These are phyloP conservation scores for Novymonas esmeraldas DNA, from an alignment of 208 protist species.

Conservation along the genomic window DNA sequence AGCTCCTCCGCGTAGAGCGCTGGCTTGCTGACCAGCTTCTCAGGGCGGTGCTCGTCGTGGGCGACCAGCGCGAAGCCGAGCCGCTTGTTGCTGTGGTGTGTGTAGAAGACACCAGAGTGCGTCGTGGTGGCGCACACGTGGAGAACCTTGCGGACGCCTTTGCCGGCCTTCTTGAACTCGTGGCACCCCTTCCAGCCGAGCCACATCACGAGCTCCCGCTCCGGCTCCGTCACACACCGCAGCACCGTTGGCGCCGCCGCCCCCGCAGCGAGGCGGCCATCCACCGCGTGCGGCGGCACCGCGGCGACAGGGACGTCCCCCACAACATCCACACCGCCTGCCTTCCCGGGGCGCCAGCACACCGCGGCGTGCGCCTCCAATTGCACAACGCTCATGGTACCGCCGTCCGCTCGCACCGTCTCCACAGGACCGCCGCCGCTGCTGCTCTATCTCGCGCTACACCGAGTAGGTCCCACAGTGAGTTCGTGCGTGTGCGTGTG, in stretches of 20 bases:
- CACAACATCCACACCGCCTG: constrained; percentile 14
- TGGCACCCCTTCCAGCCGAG: constrained; percentile 15
- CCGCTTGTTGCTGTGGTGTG: constrained; percentile 3
- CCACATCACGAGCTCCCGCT: constrained; percentile 25
- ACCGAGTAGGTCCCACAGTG: no score
- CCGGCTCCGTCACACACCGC: constrained; percentile 23
- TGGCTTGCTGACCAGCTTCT: constrained; percentile 1
- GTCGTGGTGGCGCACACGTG: constrained; percentile 19
- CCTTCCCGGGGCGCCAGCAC: constrained; percentile 23
- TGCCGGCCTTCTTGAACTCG: constrained; percentile 14
- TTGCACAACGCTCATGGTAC: constrained; percentile 13
- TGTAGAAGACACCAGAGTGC: constrained; percentile 26
- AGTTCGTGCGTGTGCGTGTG: no score
- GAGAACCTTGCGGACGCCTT: constrained; percentile 13
- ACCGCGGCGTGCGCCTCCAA: constrained; percentile 24
- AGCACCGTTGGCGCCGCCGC: constrained; percentile 1
- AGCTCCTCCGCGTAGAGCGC: constrained; percentile 8
- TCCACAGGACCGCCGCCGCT: no score
- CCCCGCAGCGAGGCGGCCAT: no score
- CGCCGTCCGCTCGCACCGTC: background rate
- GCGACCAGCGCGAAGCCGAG: constrained; percentile 25
- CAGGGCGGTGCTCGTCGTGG: background rate
- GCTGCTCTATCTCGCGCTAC: no score
- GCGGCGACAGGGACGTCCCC: background rate
- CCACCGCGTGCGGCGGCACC: background rate